phyloP scores from a whole-genome alignment of 1,139 yeast genomes.

The Groenewaldozyma sp. region DNA sequence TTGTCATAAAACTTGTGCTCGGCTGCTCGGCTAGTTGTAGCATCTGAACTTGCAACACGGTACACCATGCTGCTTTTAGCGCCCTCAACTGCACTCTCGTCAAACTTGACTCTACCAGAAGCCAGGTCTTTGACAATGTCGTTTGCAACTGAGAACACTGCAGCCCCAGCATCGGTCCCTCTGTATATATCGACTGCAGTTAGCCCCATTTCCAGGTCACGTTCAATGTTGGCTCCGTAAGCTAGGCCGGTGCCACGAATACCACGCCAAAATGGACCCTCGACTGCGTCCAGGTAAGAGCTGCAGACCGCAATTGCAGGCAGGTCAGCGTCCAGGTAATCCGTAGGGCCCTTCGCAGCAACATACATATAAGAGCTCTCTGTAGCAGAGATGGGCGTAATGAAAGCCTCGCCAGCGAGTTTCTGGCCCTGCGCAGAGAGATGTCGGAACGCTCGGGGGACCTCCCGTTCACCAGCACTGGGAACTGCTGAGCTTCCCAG shows the following conservation, averaged over 20 bases:
- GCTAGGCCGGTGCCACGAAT: constrained; percentile 94
- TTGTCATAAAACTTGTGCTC: constrained; percentile 55
- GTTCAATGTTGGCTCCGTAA: constrained; percentile 65
- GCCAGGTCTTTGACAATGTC: constrained; percentile 57
- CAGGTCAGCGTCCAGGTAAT: constrained; percentile 57
- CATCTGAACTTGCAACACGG: constrained; percentile 55
- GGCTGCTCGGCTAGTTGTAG: constrained; percentile 51
- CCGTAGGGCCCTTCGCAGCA: constrained; percentile 53
- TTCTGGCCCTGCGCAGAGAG: constrained; percentile 48
- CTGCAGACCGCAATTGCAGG: constrained; percentile 65
- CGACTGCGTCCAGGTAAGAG: constrained; percentile 75
- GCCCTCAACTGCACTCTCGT: constrained; percentile 52
- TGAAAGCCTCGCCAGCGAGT: constrained; percentile 48
- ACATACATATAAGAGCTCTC: constrained; percentile 73
- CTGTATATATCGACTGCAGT: constrained; percentile 63
- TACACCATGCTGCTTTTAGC: constrained; percentile 70
- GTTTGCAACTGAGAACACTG: constrained; percentile 53
- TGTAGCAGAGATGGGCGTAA: constrained; percentile 74
- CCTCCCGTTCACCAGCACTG: background rate
- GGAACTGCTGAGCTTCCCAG: constrained; percentile 15
- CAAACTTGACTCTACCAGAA: constrained; percentile 45
- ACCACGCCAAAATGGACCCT: constrained; percentile 97
- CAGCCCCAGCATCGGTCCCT: constrained; percentile 73
- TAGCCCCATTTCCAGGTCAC: constrained; percentile 58
- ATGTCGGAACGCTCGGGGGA: constrained; percentile 48